Conservation (phyloP, 1,284 basidiomycete genomes). For the Neotropicomus parvogracilis region DNA sequence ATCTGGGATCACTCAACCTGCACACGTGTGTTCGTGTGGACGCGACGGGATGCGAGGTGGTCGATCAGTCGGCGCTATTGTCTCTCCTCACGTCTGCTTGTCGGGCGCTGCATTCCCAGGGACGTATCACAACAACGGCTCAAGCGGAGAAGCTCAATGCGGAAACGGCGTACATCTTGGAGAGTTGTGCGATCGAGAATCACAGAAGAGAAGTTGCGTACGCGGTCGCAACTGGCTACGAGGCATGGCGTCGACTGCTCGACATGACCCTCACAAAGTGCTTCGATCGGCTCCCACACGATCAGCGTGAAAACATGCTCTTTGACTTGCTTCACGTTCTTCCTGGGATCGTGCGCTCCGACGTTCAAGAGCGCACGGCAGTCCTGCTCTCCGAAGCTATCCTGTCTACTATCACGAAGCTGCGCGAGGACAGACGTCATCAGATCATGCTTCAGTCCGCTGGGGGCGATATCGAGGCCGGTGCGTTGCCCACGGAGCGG, state of each 20-base stretch:
- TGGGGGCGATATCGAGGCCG: conserved; percentile 59
- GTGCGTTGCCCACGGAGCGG: conserved; percentile 75
- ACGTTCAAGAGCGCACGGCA: conserved; percentile 68
- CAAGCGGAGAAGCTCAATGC: conserved; percentile 66
- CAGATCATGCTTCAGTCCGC: conserved; percentile 63
- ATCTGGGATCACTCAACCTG: conserved; percentile 69
- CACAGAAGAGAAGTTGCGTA: conserved; percentile 77
- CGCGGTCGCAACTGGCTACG: conserved; percentile 68
- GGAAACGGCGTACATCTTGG: conserved; percentile 75
- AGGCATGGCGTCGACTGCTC: conserved; percentile 79
- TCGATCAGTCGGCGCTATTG: conserved; percentile 71
- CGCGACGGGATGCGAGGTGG: conserved; percentile 74
- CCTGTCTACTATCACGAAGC: conserved; percentile 78
- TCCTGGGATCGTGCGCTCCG: conserved; percentile 57
- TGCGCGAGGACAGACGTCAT: conserved; percentile 73
- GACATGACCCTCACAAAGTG: conserved; percentile 83
- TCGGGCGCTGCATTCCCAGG: conserved; percentile 62
- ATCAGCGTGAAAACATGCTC: conserved; percentile 79
- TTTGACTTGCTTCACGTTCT: conserved; percentile 85
- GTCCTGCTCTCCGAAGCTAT: conserved; percentile 81
- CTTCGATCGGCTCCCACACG: conserved; percentile 75
- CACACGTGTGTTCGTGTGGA: conserved; percentile 72
- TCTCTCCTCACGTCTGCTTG: conserved; percentile 61
- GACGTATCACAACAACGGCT: conserved; percentile 57
- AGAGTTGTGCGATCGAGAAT: conserved; percentile 84